These are phyloP conservation scores for Rosa lucieae DNA, from an alignment of 306 rosid genomes.

Conservation along the genomic window DNA sequence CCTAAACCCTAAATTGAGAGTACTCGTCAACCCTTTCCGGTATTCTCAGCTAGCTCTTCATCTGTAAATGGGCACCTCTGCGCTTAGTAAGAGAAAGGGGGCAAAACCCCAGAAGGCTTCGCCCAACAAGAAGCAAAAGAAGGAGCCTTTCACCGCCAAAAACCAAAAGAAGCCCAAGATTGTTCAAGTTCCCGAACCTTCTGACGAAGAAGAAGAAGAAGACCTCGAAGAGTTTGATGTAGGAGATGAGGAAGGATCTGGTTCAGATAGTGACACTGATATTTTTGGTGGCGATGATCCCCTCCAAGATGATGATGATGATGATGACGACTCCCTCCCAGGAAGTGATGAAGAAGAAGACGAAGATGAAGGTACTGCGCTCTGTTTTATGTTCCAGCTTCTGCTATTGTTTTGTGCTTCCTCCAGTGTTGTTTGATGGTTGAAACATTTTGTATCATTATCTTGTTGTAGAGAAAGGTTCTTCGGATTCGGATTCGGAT, in stretches of 20 bases:
- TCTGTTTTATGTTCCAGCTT: neutral
- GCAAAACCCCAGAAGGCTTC: slow-evolving; percentile 28
- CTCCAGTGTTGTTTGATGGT: neutral
- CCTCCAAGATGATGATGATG: slow-evolving; percentile 25
- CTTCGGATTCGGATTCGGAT: slow-evolving; percentile 47
- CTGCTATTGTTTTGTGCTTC: neutral
- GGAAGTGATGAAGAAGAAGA: slow-evolving; percentile 57
- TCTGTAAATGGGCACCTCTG: slow-evolving; percentile 36
- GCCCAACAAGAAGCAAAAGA: slow-evolving; percentile 44
- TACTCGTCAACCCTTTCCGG: neutral
- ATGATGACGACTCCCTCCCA: slow-evolving; percentile 70
- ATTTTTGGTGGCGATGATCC: slow-evolving; percentile 63
- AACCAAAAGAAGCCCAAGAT: slow-evolving; percentile 26
- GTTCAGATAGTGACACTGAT: slow-evolving; percentile 62
- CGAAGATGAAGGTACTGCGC: slow-evolving; percentile 1
- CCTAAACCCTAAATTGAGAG: neutral
- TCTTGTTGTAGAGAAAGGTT: slow-evolving; percentile 37
- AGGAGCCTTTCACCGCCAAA: slow-evolving; percentile 34
- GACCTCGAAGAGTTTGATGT: slow-evolving; percentile 30
- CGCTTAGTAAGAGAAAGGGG: slow-evolving; percentile 39
- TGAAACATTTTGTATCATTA: neutral
- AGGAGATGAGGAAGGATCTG: slow-evolving; percentile 32
- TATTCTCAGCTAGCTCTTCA: neutral
- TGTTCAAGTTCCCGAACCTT: slow-evolving; percentile 29
- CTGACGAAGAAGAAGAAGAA: slow-evolving; percentile 42